Evolutionary conservation across 2,329 filamentous ascomycete species (phyloP), one percentile per base, ranked within the genome.

Genomic region (Exophiala spinifera): DNA sequence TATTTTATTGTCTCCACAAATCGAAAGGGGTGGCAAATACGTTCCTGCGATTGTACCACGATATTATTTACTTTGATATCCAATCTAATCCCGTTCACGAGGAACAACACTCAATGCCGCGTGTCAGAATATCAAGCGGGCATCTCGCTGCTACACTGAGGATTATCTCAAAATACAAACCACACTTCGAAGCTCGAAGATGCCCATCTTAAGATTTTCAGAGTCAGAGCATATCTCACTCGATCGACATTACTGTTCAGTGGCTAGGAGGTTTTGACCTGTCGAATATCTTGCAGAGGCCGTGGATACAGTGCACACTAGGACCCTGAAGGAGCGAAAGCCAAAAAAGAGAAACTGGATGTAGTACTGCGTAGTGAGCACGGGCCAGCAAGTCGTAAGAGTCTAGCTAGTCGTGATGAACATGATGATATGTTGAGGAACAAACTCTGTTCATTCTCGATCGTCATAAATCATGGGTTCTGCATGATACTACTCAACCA

Each of bases 171-270:
- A 55, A 45, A 64, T n/a, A n/a, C 62, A 4, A 60, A 60, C 8
- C 52, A 62, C n/a, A 61, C 58, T 2, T 54, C 59, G 5, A 42
- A 62, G 31, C 55, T 65, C 6, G 63, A 65, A 53, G 59, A 64
- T 55, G 48, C 64, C 14, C 63, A 65, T 43, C 53, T 65, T 3
- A 60, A 65, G 48, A 64, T 61, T 1, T 61, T 63, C 1, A 59
- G 61, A 31, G 61, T 58, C 7, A 64, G 63, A 23, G 58, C 61
- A 21, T 64, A 63, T 33, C 57, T 61, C 19, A 63, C 61, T n/a
- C n/a, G n/a, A n/a, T n/a, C 2, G 60, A 63, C 15, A 59, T 61
- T 33, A 58, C 60, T 7, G 52, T 56, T 10, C 36, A 53, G n/a
- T 25, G 63, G 60, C 1, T n/a, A n/a, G n/a, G n/a, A n/a, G n/a